Evolutionary conservation across 345 rosid species (phyloP).

Genomic region (Clarkia xantiana): DNA sequence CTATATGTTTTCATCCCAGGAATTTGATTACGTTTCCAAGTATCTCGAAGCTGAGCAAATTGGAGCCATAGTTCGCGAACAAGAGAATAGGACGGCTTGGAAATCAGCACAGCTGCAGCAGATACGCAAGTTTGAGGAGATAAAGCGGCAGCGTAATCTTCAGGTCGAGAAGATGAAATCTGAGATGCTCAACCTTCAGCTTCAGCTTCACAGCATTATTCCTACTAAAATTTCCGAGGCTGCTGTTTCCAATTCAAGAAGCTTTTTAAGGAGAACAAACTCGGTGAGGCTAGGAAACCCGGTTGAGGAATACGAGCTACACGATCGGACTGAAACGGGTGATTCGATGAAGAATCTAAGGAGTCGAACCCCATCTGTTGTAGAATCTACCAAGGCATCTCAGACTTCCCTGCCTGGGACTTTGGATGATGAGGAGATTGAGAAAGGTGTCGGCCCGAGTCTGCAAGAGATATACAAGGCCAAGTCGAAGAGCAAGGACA

Average conservation of each 20-base stretch:
- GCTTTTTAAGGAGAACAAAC: conserved; percentile 10
- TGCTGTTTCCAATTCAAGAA: conserved; percentile 8
- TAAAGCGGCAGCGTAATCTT: conserved; percentile 25
- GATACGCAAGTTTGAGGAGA: conserved; percentile 27
- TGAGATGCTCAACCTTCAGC: conserved; percentile 33
- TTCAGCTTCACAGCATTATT: conserved; percentile 18
- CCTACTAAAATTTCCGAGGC: conserved; percentile 8
- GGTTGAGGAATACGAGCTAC: neutral
- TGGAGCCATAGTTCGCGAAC: conserved; percentile 21
- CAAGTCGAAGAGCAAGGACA: conserved; percentile 10
- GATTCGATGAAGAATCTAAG: conserved; percentile 12
- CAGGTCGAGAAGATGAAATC: conserved; percentile 41
- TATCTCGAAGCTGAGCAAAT: conserved; percentile 36
- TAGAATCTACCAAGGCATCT: conserved; percentile 12
- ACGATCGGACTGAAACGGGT: conserved; percentile 9
- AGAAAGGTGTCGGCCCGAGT: conserved; percentile 1
- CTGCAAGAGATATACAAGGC: conserved; percentile 5
- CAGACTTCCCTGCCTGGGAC: conserved; percentile 9
- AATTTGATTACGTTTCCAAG: conserved; percentile 24
- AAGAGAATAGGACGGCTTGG: conserved; percentile 34
- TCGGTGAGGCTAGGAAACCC: conserved; percentile 4
- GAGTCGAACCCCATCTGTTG: conserved; percentile 4
- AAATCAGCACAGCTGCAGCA: conserved; percentile 28
- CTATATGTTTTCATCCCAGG: conserved; percentile 25
- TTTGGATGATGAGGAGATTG: conserved; percentile 8